Base-by-base conservation (phyloP, 2,329 filamentous ascomycete species). In the Hypomyces rosellus region DNA sequence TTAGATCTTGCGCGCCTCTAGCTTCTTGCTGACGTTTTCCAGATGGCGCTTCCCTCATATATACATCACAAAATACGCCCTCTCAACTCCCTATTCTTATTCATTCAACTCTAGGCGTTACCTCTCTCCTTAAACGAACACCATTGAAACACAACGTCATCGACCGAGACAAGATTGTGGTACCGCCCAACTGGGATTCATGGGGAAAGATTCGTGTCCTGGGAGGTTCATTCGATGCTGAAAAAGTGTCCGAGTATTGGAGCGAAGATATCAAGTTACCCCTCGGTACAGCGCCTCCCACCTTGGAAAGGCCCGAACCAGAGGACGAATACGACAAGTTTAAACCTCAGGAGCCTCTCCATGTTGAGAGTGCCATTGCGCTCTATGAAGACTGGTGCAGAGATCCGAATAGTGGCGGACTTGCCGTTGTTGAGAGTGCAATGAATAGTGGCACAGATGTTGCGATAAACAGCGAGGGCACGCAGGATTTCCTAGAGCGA, bases 151-250 rank as follows among this genome's bases (percentile, higher is more conserved):
- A 91, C 65, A 95, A 96, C 61, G 88, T 95, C 54, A 93, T 95
- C 57, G 93, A 93, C 70, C 81, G 92, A 53, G 91, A 96, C 67
- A 95, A 95, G 75, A 91, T 99, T 49, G 77, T 96, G 5, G 88
- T 99, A 1, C 92, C 92, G 2, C 87, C 91, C 14, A 96, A 96
- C 66, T 99, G 93, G 93, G 93, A 99, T 68, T 96, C 91, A 0
- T 96, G 90, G 88, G 91, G 90, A 53, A 99, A 97, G 70, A 96
- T 99, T 53, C 81, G 92, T 39, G 89, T 97, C 41, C 75, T 97
- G 25, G 82, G 89, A 48, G 93, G 96, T 63, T 88, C 85, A 0
- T 97, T 97, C 61, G 89, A 97, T 58, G 88, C 95, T 18, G 93
- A 99, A 72, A 80, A 81, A 13, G 78, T 95, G 40, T 93, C 89